Evolutionary conservation across 2,329 filamentous ascomycete species (phyloP).

Genomic region (Thelonectria olida): DNA sequence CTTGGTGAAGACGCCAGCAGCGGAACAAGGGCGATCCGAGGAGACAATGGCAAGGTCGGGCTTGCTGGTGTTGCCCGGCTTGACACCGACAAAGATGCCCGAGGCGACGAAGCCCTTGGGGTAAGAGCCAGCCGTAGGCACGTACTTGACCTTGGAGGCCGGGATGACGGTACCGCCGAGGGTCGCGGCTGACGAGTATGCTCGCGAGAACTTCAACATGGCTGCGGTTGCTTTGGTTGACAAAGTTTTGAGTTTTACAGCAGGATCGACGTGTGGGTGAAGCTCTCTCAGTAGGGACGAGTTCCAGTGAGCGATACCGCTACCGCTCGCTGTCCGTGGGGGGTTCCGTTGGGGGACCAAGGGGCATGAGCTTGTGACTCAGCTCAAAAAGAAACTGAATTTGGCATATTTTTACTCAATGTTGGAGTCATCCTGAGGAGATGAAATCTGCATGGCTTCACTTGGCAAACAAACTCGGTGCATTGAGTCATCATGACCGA

Average conservation of each 20-base stretch:
- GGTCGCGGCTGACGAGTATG: slow-evolving; percentile 44
- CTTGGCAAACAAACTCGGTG: background rate
- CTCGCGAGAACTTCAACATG: slow-evolving; percentile 50
- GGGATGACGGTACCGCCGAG: slow-evolving; percentile 62
- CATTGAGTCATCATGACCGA: background rate
- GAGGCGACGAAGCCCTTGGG: slow-evolving; percentile 89
- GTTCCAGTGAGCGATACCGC: slow-evolving; percentile 29
- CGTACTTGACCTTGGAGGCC: slow-evolving; percentile 86
- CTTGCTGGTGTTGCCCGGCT: slow-evolving; percentile 89
- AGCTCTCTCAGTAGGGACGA: slow-evolving; percentile 9
- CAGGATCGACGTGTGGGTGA: slow-evolving; percentile 14
- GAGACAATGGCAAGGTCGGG: slow-evolving; percentile 90
- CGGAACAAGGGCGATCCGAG: slow-evolving; percentile 86
- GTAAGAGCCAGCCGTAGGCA: slow-evolving; percentile 85
- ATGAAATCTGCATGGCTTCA: background rate
- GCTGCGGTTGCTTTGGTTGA: slow-evolving; percentile 23
- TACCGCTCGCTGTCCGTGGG: slow-evolving; percentile 25
- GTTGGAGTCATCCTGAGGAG: background rate
- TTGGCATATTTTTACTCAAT: background rate
- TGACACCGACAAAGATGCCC: slow-evolving; percentile 91
- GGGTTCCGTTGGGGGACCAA: slow-evolving; percentile 6
- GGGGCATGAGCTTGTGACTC: slow-evolving; percentile 28
- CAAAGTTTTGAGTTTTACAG: slow-evolving; percentile 17
- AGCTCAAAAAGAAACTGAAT: slow-evolving; percentile 5
- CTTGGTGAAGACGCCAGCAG: slow-evolving; percentile 94